Conservation (phyloP, 2,329 filamentous ascomycete species). For the Neofusicoccum sp. region DNA sequence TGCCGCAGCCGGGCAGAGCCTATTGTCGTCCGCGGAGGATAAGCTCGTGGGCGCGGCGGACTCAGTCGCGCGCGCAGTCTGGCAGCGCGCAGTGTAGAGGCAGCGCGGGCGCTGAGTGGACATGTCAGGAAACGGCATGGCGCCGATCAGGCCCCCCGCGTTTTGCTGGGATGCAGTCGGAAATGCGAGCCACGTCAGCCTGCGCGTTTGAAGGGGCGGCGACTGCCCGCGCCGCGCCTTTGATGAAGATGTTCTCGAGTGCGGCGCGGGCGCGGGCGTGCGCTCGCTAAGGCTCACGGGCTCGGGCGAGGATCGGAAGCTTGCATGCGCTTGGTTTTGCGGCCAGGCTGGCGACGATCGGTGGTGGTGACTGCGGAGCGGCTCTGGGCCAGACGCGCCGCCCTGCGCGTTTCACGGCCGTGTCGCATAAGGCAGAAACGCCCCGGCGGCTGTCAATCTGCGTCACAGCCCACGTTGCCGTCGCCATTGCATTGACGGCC, state of each 20-base stretch:
- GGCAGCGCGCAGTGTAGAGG: not conserved
- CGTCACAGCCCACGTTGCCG: constrained; percentile 11
- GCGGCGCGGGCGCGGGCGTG: not conserved
- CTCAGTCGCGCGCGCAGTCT: not conserved
- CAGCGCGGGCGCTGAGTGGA: not conserved
- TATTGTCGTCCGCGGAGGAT: constrained; percentile 2
- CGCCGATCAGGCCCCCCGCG: constrained; percentile 15
- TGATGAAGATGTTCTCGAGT: constrained; percentile 10
- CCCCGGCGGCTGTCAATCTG: constrained; percentile 19
- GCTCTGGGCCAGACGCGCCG: not conserved
- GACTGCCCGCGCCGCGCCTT: not conserved
- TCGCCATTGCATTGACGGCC: not conserved
- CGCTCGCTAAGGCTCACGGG: not conserved
- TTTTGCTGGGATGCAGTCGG: constrained; percentile 5
- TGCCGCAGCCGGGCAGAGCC: not conserved
- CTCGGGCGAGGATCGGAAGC: constrained; percentile 8
- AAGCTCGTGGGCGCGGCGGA: constrained; percentile 4
- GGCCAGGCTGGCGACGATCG: constrained; percentile 9
- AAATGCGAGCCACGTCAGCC: constrained; percentile 15
- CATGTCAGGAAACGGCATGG: not conserved
- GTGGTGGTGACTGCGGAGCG: constrained; percentile 9
- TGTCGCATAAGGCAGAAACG: constrained; percentile 18
- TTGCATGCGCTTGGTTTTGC: constrained; percentile 5
- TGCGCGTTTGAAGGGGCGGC: constrained; percentile 15
- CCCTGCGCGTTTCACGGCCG: constrained; percentile 18